Base-by-base conservation (phyloP, 371 early-diverging fungal species). In the Neoconidiobolus thromboides region DNA sequence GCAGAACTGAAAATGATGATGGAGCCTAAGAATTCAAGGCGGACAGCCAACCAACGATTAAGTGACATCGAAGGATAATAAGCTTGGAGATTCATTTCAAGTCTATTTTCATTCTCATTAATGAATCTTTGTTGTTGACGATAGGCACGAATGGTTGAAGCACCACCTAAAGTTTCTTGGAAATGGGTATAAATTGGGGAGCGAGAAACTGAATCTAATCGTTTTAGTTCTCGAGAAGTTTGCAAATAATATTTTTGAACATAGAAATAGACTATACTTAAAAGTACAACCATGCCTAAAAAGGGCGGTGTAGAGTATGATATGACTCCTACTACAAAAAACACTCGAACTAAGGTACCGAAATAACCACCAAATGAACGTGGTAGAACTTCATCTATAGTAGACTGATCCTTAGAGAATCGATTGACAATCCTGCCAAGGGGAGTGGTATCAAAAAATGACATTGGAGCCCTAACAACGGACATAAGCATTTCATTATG, bases 41-140 rank as follows among this genome's bases (percentile, higher is more conserved):
- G 84, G 9, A 93, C 79, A 41, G 92, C 91, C 12, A 94, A 67
- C 89, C 96, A 96, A 46, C 95, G 87, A 60, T 91, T 91, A 53
- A 82, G 76, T 0, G 80, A 74, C 41, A 91, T 70, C 2, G 78
- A 81, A 1, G 90, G 85, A 69, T 82, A 87, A 62, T 83, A 86
- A 0, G 89, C 90, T 48, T 76, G 76, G 62, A 80, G 81, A 66
- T 90, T 91, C 61, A 71, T 69, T 63, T 93, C 94, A 42, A 91
- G 64, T 51, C 80, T 74, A n/a, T 62, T 55, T 61, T 86, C 81
- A 66, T 87, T 92, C 55, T 79, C 80, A 38, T 59, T 63, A 2
- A 80, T 72, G 65, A 97, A 97, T 1, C 91, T 78, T 0, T 64
- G 58, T 61, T 77, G 69, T 58, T 81, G 78, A n/a, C 67, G 70